Percentiles rank a stretch among this genome's conserved stretches.
phyloP scores from a whole-genome alignment of 2,329 filamentous ascomycete species.

The Arachnomyces sp. region DNA sequence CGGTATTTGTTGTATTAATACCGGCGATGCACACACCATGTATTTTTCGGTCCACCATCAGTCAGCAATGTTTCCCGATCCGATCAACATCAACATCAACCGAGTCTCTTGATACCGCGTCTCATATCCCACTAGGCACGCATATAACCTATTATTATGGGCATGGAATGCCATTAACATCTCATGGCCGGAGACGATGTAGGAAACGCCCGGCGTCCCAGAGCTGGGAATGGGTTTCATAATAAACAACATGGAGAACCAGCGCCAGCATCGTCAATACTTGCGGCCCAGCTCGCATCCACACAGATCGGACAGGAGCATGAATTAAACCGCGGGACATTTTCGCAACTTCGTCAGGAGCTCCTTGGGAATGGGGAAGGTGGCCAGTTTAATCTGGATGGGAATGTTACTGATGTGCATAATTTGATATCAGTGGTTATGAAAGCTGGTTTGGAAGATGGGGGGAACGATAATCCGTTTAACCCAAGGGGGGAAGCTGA shows the following conservation, averaged over 20 bases:
- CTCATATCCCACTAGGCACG: constrained; percentile 2
- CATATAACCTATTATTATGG: constrained; percentile 5
- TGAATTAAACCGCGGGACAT: constrained; percentile 61
- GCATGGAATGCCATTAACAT: background rate
- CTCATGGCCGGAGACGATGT: constrained; percentile 21
- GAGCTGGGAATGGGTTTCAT: constrained; percentile 15
- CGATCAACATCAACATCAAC: too few relatives aligned
- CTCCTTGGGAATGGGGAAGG: constrained; percentile 43
- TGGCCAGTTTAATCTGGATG: constrained; percentile 44
- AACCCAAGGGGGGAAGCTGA: constrained; percentile 34
- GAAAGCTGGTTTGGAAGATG: constrained; percentile 62
- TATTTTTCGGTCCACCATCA: too few relatives aligned
- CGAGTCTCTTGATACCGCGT: background rate
- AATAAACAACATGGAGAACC: constrained; percentile 24
- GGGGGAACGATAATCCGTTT: constrained; percentile 52
- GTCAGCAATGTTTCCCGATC: too few relatives aligned
- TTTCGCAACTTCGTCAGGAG: constrained; percentile 65
- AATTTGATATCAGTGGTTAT: constrained; percentile 78
- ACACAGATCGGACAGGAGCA: constrained; percentile 54
- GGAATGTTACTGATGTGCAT: constrained; percentile 68
- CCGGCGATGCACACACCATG: too few relatives aligned
- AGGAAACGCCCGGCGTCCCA: constrained; percentile 9
- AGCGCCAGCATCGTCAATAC: constrained; percentile 57
- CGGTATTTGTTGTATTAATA: too few relatives aligned
- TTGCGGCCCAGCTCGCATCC: constrained; percentile 78